A percentile compares a stretch with the other conserved stretches of the same genome.
phyloP scores from a whole-genome alignment of 345 rosid species.

The Citrus australasica region DNA sequence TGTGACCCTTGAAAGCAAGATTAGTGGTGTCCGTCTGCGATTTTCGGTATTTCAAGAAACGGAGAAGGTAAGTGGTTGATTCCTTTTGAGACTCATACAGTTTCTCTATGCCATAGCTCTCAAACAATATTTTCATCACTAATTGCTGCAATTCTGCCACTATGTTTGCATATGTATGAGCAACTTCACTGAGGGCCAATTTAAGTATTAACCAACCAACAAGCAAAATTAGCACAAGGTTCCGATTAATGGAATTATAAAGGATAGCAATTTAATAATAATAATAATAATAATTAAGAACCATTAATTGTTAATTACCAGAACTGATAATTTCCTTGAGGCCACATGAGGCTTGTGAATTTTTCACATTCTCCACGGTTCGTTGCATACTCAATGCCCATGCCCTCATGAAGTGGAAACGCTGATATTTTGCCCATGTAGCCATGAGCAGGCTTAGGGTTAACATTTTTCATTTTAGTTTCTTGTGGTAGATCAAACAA shows the following conservation, averaged over 20 bases:
- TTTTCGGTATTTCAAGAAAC: slow-evolving; percentile 45
- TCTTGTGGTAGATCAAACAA: slow-evolving; percentile 47
- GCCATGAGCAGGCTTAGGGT: slow-evolving; percentile 43
- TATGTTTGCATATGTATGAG: slow-evolving; percentile 33
- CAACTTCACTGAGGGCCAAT: slow-evolving; percentile 25
- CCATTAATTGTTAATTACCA: slow-evolving; percentile 17
- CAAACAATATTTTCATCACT: slow-evolving; percentile 51
- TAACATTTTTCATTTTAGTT: slow-evolving; percentile 33
- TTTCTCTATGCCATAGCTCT: slow-evolving; percentile 49
- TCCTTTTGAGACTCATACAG: slow-evolving; percentile 30
- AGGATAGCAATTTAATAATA: background rate
- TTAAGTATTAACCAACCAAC: background rate
- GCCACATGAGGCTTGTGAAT: slow-evolving; percentile 52
- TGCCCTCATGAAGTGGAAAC: slow-evolving; percentile 43
- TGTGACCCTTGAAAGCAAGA: slow-evolving; percentile 45
- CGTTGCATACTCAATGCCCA: slow-evolving; percentile 42
- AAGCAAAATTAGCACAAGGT: background rate
- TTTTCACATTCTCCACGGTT: slow-evolving; percentile 20
- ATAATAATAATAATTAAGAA: background rate
- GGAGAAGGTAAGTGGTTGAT: slow-evolving; percentile 50
- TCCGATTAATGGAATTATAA: background rate
- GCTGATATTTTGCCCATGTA: slow-evolving; percentile 34
- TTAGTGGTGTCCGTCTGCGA: slow-evolving; percentile 41
- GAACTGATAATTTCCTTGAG: slow-evolving; percentile 40
- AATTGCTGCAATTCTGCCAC: slow-evolving; percentile 40